Conservation (phyloP, 441 rosid genomes). For the Brassica balearica region DNA sequence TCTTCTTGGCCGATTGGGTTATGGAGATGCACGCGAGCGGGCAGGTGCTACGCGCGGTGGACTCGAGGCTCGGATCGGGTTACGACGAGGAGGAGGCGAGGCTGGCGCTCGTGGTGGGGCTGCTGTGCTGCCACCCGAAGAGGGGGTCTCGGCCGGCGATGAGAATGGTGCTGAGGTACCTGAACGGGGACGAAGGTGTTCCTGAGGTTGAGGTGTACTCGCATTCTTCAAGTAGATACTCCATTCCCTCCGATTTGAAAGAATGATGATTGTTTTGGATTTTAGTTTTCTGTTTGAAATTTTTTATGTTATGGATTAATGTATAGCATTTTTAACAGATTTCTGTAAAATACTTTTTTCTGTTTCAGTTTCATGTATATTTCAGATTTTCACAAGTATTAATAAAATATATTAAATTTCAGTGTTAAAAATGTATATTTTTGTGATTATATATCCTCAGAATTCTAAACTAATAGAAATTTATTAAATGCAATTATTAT, state of each 20-base stretch:
- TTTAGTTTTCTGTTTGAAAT: no score
- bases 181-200: not conserved
- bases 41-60: not conserved
- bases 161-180: not conserved
- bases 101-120: not conserved
- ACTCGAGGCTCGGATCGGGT: not conserved
- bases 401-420: no score
- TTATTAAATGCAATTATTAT: no score
- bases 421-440: no score
- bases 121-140: not conserved
- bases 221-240: not conserved
- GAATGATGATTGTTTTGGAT: not conserved
- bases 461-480: no score
- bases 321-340: no score
- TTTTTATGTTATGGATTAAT: no score
- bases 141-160: not conserved
- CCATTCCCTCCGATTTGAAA: not conserved
- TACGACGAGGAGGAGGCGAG: not conserved
- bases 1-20: not conserved
- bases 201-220: slow-evolving; percentile 7
- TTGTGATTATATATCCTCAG: no score
- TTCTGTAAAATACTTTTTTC: no score
- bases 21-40: not conserved
- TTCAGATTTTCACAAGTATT: no score
- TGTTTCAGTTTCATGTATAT: no score